Evolutionary conservation across 306 rosid species (phyloP), one percentile per base, ranked within the genome.

Genomic region (Ammopiptanthus mongolicus): DNA sequence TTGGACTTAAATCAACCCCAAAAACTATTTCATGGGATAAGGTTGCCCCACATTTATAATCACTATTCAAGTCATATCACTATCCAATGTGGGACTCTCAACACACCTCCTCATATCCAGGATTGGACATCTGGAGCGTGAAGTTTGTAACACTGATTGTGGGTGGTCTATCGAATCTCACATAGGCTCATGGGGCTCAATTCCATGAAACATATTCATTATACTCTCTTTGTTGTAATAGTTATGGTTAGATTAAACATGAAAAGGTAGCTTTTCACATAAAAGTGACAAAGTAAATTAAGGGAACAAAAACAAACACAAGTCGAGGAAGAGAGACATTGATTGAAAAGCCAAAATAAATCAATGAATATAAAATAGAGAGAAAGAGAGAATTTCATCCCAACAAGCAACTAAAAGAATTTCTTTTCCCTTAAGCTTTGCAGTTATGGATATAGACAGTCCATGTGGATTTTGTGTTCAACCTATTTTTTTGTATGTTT

Each of bases 391-490:
- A 69, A 21, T 33, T 50, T 65, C 31, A 51, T 39, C 47, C n/a
- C 59, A 21, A 11, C 0, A 51, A 64, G 73, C 63, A 53, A 7
- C 68, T 42, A 7, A 5, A 28, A 13, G 33, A 39, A 21, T 28
- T 9, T 51, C 29, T 23, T 28, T 28, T 5, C 66, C 66, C 11
- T 7, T 52, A 1, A 59, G 41, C 64, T 71, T 70, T 75, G 76
- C 23, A 28, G 13, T 52, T 21, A 21, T 69, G 80, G 73, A 65
- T 68, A 55, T 81, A 55, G 76, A 89, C 86, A 78, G 10, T 79
- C 79, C 89, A 86, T 83, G 88, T 84, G 91, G 74, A 61, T 72
- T 65, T 80, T 78, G 80, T 53, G 86, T 72, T 84, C 86, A 44
- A 8, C 80, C 42, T 70, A 34, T 71, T 75, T 52, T 69, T 69